Percentiles rank a stretch among this genome's conserved stretches.
phyloP scores from a whole-genome alignment of 2,329 filamentous ascomycete species.

The Alternaria infectoria region DNA sequence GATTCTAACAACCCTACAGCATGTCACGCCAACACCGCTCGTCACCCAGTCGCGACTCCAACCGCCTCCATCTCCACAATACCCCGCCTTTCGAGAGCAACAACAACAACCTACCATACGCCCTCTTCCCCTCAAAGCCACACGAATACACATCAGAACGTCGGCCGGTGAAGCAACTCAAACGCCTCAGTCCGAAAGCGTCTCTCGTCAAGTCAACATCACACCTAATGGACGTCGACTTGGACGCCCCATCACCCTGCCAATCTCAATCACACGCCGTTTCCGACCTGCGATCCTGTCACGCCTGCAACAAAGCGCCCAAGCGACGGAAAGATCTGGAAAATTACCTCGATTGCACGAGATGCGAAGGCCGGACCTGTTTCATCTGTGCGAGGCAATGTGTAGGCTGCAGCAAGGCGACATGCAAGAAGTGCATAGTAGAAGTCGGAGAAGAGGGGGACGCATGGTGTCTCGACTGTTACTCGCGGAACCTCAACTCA shows the following conservation, averaged over 20 bases:
- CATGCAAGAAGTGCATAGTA: slow-evolving; percentile 73
- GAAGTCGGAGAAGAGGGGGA: slow-evolving; percentile 70
- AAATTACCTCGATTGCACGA: slow-evolving; percentile 68
- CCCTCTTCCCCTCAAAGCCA: slow-evolving; percentile 8
- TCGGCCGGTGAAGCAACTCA: slow-evolving; percentile 42
- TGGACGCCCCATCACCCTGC: slow-evolving; percentile 12
- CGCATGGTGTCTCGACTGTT: slow-evolving; percentile 69
- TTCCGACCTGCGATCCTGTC: slow-evolving; percentile 59
- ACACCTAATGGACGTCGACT: slow-evolving; percentile 42
- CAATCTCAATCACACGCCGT: slow-evolving; percentile 10
- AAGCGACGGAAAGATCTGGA: slow-evolving; percentile 70
- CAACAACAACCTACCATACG: slow-evolving; percentile 20
- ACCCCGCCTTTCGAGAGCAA: slow-evolving; percentile 20
- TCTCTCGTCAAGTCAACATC: slow-evolving; percentile 36
- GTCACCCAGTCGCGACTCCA: slow-evolving; percentile 12
- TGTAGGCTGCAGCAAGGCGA: slow-evolving; percentile 54
- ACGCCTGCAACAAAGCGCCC: slow-evolving; percentile 71
- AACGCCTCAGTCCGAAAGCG: slow-evolving; percentile 30
- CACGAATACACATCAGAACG: slow-evolving; percentile 22
- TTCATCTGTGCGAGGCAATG: slow-evolving; percentile 73
- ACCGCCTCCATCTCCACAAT: slow-evolving; percentile 19
- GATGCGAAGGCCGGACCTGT: slow-evolving; percentile 68
- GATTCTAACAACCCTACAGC: slow-evolving; percentile 10
- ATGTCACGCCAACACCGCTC: slow-evolving; percentile 16
- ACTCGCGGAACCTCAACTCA: slow-evolving; percentile 30